Evolutionary conservation across 2,329 filamentous ascomycete species (phyloP).

Genomic region (Trichothecium sympodiale): DNA sequence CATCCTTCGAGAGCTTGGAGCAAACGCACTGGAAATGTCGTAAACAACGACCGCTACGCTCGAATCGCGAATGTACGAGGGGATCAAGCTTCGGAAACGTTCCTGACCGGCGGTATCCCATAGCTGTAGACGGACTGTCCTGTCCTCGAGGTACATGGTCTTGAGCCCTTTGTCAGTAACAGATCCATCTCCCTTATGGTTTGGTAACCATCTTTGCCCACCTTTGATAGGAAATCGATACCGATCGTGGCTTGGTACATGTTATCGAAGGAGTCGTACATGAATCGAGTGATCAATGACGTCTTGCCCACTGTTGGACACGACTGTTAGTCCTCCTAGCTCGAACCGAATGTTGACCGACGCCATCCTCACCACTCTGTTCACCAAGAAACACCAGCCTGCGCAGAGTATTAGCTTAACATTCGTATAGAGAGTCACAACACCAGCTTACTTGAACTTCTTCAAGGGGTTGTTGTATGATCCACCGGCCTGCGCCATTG

Average conservation of each 20-base stretch:
- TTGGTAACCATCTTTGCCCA: constrained; percentile 22
- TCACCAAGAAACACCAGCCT: constrained; percentile 96
- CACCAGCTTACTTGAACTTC: constrained; percentile 82
- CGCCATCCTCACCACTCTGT: constrained; percentile 74
- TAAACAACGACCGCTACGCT: constrained; percentile 98
- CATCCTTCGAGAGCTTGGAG: constrained; percentile 3
- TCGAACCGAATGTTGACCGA: constrained; percentile 5
- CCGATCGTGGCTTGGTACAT: constrained; percentile 99
- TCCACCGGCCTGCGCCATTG: constrained; percentile 73
- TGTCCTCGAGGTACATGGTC: constrained; percentile 99
- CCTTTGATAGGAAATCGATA: constrained; percentile 98
- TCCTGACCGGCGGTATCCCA: constrained; percentile 99
- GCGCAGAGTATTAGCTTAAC: constrained; percentile 2
- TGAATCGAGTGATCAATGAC: constrained; percentile 96
- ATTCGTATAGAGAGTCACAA: constrained; percentile 3
- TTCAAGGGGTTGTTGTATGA: constrained; percentile 98
- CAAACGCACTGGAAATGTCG: constrained; percentile 71
- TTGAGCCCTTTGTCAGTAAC: constrained; percentile 20
- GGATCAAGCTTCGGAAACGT: constrained; percentile 91
- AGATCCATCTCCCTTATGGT: background rate
- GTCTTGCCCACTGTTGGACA: constrained; percentile 77
- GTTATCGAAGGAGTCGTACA: constrained; percentile 99
- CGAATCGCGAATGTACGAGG: constrained; percentile 96
- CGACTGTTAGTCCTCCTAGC: background rate
- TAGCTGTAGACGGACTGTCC: constrained; percentile 90